Conservation (phyloP, 345 rosid species). For the Microthlaspi erraticum region DNA sequence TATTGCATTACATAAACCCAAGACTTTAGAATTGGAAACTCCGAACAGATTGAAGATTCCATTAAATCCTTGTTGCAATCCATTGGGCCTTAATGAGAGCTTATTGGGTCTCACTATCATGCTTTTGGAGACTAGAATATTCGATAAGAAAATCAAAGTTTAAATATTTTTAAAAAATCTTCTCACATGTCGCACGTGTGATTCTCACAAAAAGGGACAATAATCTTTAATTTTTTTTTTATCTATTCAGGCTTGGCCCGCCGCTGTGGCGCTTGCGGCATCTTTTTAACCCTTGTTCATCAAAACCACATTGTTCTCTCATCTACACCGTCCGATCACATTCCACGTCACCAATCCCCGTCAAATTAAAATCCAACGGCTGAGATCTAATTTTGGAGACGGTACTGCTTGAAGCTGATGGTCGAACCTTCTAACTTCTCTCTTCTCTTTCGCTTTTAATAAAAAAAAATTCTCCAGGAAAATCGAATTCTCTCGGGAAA, state of each 20-base stretch:
- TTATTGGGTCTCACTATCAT: not conserved
- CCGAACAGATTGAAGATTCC: not conserved
- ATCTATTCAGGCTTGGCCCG: constrained; percentile 29
- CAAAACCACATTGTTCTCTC: constrained; percentile 47
- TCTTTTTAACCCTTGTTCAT: constrained; percentile 34
- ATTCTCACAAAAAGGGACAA: not conserved
- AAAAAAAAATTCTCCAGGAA: constrained; percentile 23
- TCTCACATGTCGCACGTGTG: constrained; percentile 39
- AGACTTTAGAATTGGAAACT: not conserved
- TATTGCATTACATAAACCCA: not conserved
- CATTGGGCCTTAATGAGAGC: constrained; percentile 9
- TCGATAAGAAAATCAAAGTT: not conserved
- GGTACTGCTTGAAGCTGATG: constrained; percentile 53
- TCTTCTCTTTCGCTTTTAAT: constrained; percentile 23
- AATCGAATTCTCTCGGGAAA: constrained; percentile 35
- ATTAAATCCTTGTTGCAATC: not conserved
- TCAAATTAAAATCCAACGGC: constrained; percentile 56
- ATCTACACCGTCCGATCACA: constrained; percentile 49
- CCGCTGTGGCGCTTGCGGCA: constrained; percentile 30
- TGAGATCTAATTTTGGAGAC: constrained; percentile 58
- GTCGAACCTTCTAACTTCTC: constrained; percentile 50
- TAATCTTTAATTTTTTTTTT: not conserved
- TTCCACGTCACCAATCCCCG: constrained; percentile 65
- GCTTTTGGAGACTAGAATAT: not conserved
- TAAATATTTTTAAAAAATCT: not conserved